Evolutionary conservation across 768 basidiomycete genomes (phyloP), one percentile per base, ranked within the genome.

Genomic region (Rhizopogon vulgaris): DNA sequence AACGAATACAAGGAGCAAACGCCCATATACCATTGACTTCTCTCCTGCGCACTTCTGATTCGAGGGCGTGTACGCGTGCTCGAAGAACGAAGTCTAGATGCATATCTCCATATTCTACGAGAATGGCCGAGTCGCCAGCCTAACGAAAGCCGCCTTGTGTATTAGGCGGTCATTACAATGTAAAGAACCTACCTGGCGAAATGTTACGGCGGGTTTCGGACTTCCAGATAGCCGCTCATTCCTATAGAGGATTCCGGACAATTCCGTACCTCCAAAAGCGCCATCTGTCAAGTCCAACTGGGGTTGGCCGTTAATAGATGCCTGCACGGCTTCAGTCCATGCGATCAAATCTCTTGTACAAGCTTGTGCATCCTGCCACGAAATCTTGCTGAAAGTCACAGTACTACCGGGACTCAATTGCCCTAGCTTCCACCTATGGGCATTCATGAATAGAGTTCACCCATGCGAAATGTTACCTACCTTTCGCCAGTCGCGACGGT

Each of bases 361-460:
- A 6, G 49, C 34, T 41, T 69, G 57, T 0, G 80, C 72, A 2
- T 71, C 63, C 1, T 58, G 54, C 72, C 76, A 77, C 0, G 75
- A 69, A 24, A 84, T 64, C 22, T 78, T 71, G 49, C 70, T 70
- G 63, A 87, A 85, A 32, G 66, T 67, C 3, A 88, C 67, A 0
- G 73, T 76, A 47, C 69, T 71, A 14, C 83, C 85, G 0, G 84
- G 78, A 17, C 74, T 70, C 25, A 85, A 58, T 60, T 88, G 85
- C 0, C 85, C 85, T 6, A 85, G 53, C 56, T 85, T 84, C 84
- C 84, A 87, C 68, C 82, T 82, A 50, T 9, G n/a, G 14, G n/a
- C 9, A 14, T n/a, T 27, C 37, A 53, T 50, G 22, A 41, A 22
- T 11, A 49, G 8, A 5, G 2, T 6, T 24, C 22, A 1, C 5